Evolutionary conservation across 495 filamentous ascomycete species (phyloP), one percentile per base, ranked within the genome.

Genomic region (Penicillium subrubescens): DNA sequence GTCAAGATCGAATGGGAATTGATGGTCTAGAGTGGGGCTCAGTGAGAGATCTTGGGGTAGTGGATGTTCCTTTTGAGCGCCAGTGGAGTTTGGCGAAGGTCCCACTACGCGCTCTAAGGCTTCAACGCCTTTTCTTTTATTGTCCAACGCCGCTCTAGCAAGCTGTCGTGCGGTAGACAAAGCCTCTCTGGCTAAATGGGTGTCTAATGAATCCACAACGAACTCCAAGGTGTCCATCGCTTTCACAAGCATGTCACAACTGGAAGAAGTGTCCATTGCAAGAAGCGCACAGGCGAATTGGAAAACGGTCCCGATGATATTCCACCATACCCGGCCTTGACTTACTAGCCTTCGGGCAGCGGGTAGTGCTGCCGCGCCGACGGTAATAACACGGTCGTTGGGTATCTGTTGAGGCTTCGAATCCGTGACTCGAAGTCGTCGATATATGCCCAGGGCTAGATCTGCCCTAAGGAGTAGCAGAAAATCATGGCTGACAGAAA

Each of bases 201-300:
- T 82, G n/a, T 71, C 52, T 50, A 77, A 71, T 5, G 57, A 57
- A 27, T 67, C 66, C 3, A 67, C 70, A 23, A 82, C 73, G 11
- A 72, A 58, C 31, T 74, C 70, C 35, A 83, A 64, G 2, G 73
- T 73, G 31, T 76, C 69, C 69, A 83, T 71, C 0, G 80, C 72
- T 7, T 69, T 66, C 19, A 70, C 63, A 33, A 83, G 63, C 56
- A 66, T 68, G 15, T 71, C 64, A 29, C 78, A 67, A 48, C 71
- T 76, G 8, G 73, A 63, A 2, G 64, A 48, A 12, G 70, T 77
- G 39, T 78, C 77, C 56, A 83, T 77, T 14, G 74, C 77, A 8
- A 83, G 66, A 11, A 82, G 71, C 17, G 81, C 64, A 62, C 79
- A 81, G 21, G 81, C 66, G 35, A 71, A 74, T 46, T 83, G 81